These are phyloP conservation scores for Penicillium angulare DNA, from an alignment of 495 filamentous ascomycete genomes.

Conservation along the genomic window DNA sequence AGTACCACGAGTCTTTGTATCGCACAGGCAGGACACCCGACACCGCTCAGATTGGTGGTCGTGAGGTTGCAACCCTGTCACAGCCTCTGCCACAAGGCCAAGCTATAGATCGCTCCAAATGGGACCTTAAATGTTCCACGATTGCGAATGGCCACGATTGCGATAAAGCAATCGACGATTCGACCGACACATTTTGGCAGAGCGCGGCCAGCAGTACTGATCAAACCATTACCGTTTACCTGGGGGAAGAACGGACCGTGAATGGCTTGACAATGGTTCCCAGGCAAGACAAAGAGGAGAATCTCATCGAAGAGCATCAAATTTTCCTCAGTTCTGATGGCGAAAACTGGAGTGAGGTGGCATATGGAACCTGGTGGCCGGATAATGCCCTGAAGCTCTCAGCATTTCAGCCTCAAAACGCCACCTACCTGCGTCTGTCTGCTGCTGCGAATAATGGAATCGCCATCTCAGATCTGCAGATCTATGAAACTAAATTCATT, in stretches of 20 bases:
- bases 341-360: conserved; percentile 34
- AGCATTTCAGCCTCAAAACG: conserved; percentile 33
- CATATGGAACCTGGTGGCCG: conserved; percentile 44
- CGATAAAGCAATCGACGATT: neutral
- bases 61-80: conserved; percentile 1
- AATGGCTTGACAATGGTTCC: conserved; percentile 8
- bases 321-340: conserved; percentile 39
- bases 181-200: conserved; percentile 2
- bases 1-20: neutral
- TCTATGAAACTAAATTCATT: conserved; percentile 12
- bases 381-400: conserved; percentile 36
- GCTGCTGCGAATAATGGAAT: conserved; percentile 29
- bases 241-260: neutral
- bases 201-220: neutral
- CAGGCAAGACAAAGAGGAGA: neutral
- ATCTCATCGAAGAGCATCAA: conserved; percentile 21
- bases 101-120: neutral
- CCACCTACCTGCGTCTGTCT: conserved; percentile 36
- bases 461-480: conserved; percentile 22
- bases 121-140: neutral
- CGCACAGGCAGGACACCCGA: conserved; percentile 4
- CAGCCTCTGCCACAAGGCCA: conserved; percentile 5
- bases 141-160: neutral
- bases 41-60: neutral
- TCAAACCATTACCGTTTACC: conserved; percentile 4